These are phyloP conservation scores for Cadophora sp. DNA, from an alignment of 2,329 filamentous ascomycete species.

Conservation along the genomic window DNA sequence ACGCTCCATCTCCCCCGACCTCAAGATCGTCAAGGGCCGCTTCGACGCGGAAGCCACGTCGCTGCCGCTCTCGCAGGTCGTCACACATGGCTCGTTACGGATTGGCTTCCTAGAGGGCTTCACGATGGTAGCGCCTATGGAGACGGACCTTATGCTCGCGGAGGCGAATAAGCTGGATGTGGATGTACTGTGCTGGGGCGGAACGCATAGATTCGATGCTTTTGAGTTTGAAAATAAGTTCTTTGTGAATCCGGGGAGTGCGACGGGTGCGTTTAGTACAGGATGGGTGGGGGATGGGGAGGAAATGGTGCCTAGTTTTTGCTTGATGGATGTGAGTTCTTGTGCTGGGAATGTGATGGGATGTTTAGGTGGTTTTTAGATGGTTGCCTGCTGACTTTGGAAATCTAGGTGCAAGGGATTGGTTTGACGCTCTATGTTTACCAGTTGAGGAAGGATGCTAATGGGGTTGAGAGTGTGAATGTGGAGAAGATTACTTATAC, in stretches of 20 bases:
- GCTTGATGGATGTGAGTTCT: slow-evolving; percentile 90
- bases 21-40: slow-evolving; percentile 72
- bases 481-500: slow-evolving; percentile 89
- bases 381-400: slow-evolving; percentile 34
- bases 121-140: slow-evolving; percentile 66
- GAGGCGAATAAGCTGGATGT: slow-evolving; percentile 73
- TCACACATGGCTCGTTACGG: slow-evolving; percentile 69
- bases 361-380: no score
- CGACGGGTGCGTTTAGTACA: slow-evolving; percentile 67
- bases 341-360: background rate
- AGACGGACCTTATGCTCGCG: slow-evolving; percentile 70
- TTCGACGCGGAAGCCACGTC: slow-evolving; percentile 72
- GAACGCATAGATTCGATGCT: slow-evolving; percentile 72
- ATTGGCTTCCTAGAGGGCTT: slow-evolving; percentile 74
- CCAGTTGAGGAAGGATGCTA: slow-evolving; percentile 77
- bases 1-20: slow-evolving; percentile 73
- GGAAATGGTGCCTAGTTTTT: slow-evolving; percentile 88
- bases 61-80: slow-evolving; percentile 68
- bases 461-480: slow-evolving; percentile 78
- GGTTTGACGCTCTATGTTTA: slow-evolving; percentile 96
- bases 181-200: slow-evolving; percentile 73
- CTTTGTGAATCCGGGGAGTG: slow-evolving; percentile 73
- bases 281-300: slow-evolving; percentile 65
- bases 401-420: slow-evolving; percentile 86
- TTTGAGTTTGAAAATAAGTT: slow-evolving; percentile 79